These are phyloP conservation scores for Cordyceps cicadae DNA, from an alignment of 2,329 filamentous ascomycete species.

Conservation along the genomic window DNA sequence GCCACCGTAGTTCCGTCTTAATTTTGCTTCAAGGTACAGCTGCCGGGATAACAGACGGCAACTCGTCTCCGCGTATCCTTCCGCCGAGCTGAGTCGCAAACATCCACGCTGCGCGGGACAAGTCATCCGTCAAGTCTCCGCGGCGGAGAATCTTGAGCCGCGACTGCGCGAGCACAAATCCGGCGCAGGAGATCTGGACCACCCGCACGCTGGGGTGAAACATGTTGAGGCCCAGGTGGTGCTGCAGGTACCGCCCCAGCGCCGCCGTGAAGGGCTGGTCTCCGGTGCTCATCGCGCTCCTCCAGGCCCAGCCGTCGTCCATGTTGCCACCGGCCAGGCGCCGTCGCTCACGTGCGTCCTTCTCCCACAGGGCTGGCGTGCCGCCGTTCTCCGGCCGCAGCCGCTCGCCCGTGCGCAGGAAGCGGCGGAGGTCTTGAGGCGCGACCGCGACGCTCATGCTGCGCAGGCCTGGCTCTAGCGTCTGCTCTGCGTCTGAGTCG, in stretches of 20 bases:
- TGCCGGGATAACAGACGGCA: conserved; percentile 19
- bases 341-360: conserved; percentile 31
- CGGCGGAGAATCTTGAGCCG: conserved; percentile 39
- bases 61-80: conserved; percentile 22
- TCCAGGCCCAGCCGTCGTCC: conserved; percentile 48
- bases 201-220: conserved; percentile 48
- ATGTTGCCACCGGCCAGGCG: conserved; percentile 37
- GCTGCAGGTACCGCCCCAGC: conserved; percentile 39
- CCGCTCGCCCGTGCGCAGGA: conserved; percentile 33
- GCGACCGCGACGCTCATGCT: conserved; percentile 46
- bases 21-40: neutral
- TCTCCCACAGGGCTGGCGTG: conserved; percentile 21
- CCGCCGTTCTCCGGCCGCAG: conserved; percentile 11
- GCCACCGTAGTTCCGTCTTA: neutral
- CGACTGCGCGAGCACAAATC: conserved; percentile 46
- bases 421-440: conserved; percentile 37
- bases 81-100: conserved; percentile 29
- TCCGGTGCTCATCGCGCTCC: conserved; percentile 17
- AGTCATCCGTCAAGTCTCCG: conserved; percentile 22
- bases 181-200: conserved; percentile 45
- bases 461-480: conserved; percentile 23
- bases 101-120: conserved; percentile 29
- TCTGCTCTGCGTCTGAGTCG: conserved; percentile 15
- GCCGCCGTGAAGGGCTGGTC: conserved; percentile 40
- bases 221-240: conserved; percentile 47